Evolutionary conservation across 345 rosid genomes (phyloP), one percentile per base, ranked within the genome.

Genomic region (Acer yangbiense): DNA sequence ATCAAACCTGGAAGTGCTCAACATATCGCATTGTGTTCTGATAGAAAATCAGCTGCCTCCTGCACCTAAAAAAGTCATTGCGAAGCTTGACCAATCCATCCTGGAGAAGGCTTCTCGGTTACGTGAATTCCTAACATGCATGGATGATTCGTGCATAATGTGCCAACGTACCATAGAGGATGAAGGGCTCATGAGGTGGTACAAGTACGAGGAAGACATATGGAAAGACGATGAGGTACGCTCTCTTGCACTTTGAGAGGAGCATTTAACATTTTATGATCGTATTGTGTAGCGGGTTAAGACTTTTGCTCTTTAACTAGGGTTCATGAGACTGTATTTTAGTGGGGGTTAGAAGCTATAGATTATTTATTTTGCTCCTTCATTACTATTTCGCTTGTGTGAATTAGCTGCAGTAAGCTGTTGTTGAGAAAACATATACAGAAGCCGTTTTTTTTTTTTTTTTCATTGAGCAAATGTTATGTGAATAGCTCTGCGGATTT

Each of bases 141-240:
- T 85, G 90, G 86, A 88, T 17, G 84, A 84, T 60, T 80, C 87
- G 2, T 92, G 94, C 46, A 74, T 74, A 69, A 89, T 94, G 98
- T 95, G 97, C 80, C 88, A 90, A 70, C 81, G 91, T 76, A 89
- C 93, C 2, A 86, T 61, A 76, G 81, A 7, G 16, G 97, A 95
- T 39, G 95, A 90, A 81, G 98, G 98, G 80, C 80, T 90, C 17
- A 82, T 95, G 90, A 88, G 94, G 77, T 93, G 98, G 98, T 88
- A 95, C 71, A 90, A 77, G 86, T 95, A 93, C 17, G 95, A 93
- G 71, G 91, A 92, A 85, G 94, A 90, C 64, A 82, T 86, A 43
- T 93, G 98, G 98, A 93, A 93, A 77, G 83, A 75, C 4, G 97
- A 95, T 68, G 97, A 92, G 84, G 88, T 81, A 16, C 71, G 79